Evolutionary conservation across 2,329 filamentous ascomycete genomes (phyloP).

Genomic region (Botrytis cinerea): DNA sequence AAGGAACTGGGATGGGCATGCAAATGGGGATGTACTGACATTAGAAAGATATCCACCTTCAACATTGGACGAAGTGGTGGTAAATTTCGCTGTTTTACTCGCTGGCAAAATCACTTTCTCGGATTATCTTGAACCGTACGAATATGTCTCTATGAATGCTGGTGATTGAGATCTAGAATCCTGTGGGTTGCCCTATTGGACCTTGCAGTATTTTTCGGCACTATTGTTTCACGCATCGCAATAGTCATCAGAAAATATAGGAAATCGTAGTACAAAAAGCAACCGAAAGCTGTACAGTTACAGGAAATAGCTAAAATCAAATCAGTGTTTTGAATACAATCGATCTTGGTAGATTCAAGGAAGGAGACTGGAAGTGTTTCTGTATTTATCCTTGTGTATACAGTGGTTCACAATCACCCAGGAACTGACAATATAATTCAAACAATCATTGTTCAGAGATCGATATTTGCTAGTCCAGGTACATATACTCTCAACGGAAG

Average conservation of each 20-base stretch:
- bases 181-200: slow-evolving; percentile 47
- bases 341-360: slow-evolving; percentile 47
- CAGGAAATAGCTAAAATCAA: background rate
- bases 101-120: slow-evolving; percentile 48
- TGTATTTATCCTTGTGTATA: slow-evolving; percentile 19
- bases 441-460: slow-evolving; percentile 48
- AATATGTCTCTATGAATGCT: slow-evolving; percentile 52
- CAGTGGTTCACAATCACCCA: background rate
- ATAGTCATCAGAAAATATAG: slow-evolving; percentile 44
- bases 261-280: slow-evolving; percentile 41
- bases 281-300: too few relatives aligned
- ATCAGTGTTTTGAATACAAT: slow-evolving; percentile 42
- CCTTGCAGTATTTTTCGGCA: slow-evolving; percentile 27
- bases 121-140: slow-evolving; percentile 54
- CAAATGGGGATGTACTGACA: slow-evolving; percentile 16
- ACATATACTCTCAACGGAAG: slow-evolving; percentile 48
- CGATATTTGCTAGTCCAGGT: slow-evolving; percentile 44
- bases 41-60: slow-evolving; percentile 48
- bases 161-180: slow-evolving; percentile 53
- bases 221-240: slow-evolving; percentile 4
- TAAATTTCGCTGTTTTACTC: slow-evolving; percentile 50
- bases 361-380: slow-evolving; percentile 43
- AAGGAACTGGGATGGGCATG: slow-evolving; percentile 14
- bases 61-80: slow-evolving; percentile 51
- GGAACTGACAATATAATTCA: slow-evolving; percentile 38